Evolutionary conservation across 306 rosid species (phyloP), one percentile per base, ranked within the genome.

Genomic region (Castanea sativa): DNA sequence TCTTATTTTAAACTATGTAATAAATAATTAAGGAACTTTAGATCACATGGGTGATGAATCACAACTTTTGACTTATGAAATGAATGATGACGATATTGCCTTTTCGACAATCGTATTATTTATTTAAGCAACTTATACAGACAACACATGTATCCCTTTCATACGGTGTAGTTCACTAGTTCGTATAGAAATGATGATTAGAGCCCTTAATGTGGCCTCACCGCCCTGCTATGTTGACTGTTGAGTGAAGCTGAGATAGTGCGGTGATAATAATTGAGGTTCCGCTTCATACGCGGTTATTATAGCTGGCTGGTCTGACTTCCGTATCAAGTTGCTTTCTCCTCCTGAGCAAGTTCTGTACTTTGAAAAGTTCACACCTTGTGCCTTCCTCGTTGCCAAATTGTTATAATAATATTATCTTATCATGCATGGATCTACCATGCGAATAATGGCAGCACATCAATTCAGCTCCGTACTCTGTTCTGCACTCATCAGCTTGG

Each of bases 261-360:
- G 51, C 51, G 51, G 25, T 16, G 52, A 33, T 38, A 35, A 67
- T 67, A 67, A 67, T 67, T 33, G 72, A n/a, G 52, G 14, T 18
- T 19, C 67, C 33, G 67, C 51, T 67, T 35, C 1, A 27, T 1
- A 67, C 72, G 72, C 72, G 52, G 72, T 67, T 33, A 3, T 49
- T 10, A 49, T 49, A 19, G 72, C 72, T 67, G 72, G 52, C 72
- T 67, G 72, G 27, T 67, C 38, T 67, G 72, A 67, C 72, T 67
- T 67, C 27, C 13, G 51, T 35, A 19, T 35, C 51, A 18, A 33
- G 25, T 45, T 67, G 6, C 70, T 41, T 64, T 18, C 14, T 30
- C 45, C 45, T 67, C 29, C 72, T 6, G 4, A n/a, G 38, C 72
- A 8, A n/a, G 19, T 14, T 67, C 72, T 67, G 25, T 8, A 67